Evolutionary conservation across 2,329 filamentous ascomycete species (phyloP).

Genomic region (Pseudogymnoascus verrucosus): DNA sequence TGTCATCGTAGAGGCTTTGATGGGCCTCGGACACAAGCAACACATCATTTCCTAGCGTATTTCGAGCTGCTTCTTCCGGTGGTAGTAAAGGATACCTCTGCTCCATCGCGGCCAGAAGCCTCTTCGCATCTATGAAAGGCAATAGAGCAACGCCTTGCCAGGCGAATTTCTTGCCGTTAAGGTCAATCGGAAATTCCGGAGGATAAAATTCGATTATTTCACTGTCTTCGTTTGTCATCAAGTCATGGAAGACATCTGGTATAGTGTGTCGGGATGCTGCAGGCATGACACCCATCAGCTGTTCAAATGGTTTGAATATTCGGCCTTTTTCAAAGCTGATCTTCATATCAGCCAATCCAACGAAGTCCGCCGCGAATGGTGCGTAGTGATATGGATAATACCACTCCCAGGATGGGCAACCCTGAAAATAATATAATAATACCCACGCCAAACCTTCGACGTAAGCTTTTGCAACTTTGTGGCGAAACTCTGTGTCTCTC

Average conservation of each 20-base stretch:
- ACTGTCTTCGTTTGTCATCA: conserved; percentile 84
- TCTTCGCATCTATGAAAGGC: conserved; percentile 91
- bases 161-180: conserved; percentile 97
- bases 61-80: conserved; percentile 68
- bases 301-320: conserved; percentile 88
- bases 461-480: conserved; percentile 83
- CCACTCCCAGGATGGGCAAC: conserved; percentile 98
- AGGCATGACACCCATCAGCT: conserved; percentile 95
- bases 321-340: conserved; percentile 76
- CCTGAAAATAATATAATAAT: conserved; percentile 93
- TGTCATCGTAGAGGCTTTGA: conserved; percentile 70
- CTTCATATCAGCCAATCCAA: conserved; percentile 69
- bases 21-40: conserved; percentile 79
- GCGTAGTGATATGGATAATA: conserved; percentile 99
- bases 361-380: conserved; percentile 92
- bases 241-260: conserved; percentile 75
- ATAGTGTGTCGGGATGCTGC: conserved; percentile 89
- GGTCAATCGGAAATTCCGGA: conserved; percentile 81
- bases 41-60: conserved; percentile 71
- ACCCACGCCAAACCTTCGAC: conserved; percentile 95
- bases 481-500: conserved; percentile 75
- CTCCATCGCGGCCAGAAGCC: conserved; percentile 72
- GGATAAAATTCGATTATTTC: conserved; percentile 98
- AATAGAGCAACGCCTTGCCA: conserved; percentile 94
- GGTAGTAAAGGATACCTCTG: conserved; percentile 74